Conservation (phyloP, 768 basidiomycete species). For the Dioszegia hungarica region DNA sequence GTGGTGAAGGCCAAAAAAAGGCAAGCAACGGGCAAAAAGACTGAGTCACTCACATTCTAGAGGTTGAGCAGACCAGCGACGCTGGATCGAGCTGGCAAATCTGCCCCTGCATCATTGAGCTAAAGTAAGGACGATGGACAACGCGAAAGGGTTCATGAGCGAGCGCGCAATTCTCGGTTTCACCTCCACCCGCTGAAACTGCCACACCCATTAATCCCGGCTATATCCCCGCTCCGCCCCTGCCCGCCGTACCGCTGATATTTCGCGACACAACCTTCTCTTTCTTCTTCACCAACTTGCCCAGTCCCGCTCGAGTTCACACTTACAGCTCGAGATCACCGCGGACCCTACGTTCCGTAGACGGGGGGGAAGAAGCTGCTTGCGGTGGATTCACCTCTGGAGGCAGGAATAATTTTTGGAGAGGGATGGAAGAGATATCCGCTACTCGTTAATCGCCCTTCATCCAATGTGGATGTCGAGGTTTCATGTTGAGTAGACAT, state of each 20-base stretch:
- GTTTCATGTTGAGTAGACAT: slow-evolving; percentile 32
- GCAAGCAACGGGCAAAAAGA: background rate
- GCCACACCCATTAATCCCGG: background rate
- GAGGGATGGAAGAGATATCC: slow-evolving; percentile 13
- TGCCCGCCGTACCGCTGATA: background rate
- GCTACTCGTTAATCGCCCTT: slow-evolving; percentile 27
- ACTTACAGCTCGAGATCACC: background rate
- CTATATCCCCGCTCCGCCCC: background rate
- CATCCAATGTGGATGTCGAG: slow-evolving; percentile 9
- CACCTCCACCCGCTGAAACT: background rate
- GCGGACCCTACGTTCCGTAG: background rate
- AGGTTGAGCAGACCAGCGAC: too few species aligned
- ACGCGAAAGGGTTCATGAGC: too few species aligned
- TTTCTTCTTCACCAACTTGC: slow-evolving; percentile 8
- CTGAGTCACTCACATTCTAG: background rate
- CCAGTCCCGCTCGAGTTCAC: background rate
- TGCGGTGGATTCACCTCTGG: background rate
- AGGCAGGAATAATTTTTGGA: slow-evolving; percentile 10
- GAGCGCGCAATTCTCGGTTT: background rate
- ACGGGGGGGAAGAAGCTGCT: background rate
- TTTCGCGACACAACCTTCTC: background rate
- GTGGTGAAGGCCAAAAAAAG: background rate
- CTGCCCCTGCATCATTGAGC: too few species aligned
- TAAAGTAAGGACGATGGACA: background rate
- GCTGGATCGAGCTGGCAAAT: too few species aligned